A percentile compares a stretch with the other conserved stretches of the same genome.
phyloP scores from a whole-genome alignment of 2,329 filamentous ascomycete genomes.

The Calonectria fujianensis region DNA sequence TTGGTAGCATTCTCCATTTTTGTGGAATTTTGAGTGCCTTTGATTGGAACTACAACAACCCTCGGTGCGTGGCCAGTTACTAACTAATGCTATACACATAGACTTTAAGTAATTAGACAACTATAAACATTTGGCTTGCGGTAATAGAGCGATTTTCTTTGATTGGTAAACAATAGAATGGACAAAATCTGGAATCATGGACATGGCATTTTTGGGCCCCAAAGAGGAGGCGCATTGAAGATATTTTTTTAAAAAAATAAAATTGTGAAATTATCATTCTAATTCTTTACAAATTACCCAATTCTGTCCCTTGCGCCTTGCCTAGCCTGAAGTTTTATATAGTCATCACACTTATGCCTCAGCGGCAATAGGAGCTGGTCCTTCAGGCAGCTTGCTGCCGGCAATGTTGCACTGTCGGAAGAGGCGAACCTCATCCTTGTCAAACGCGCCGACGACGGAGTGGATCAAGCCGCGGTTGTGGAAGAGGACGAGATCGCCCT shows the following conservation, averaged over 20 bases:
- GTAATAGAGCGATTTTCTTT: neutral
- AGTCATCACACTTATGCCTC: neutral
- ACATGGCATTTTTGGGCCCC: neutral
- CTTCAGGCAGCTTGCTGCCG: conserved; percentile 74
- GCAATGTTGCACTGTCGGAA: conserved; percentile 89
- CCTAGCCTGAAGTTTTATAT: neutral
- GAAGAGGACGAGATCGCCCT: conserved; percentile 85
- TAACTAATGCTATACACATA: neutral
- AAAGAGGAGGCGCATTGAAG: neutral
- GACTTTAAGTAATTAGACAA: neutral
- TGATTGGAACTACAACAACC: conserved; percentile 39
- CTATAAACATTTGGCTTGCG: neutral
- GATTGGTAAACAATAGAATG: conserved; percentile 1
- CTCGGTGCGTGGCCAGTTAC: conserved; percentile 7
- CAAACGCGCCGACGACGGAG: conserved; percentile 84
- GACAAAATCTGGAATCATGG: neutral
- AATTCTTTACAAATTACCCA: neutral
- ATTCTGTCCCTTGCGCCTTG: conserved; percentile 8
- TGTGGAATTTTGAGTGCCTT: conserved; percentile 49
- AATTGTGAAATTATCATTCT: conserved; percentile 10
- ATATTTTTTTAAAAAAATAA: neutral
- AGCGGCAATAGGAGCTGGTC: conserved; percentile 59
- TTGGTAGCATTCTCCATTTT: conserved; percentile 49
- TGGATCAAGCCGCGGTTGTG: conserved; percentile 86
- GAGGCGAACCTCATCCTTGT: conserved; percentile 82